Evolutionary conservation across 2,329 filamentous ascomycete species (phyloP), one percentile per base, ranked within the genome.

Genomic region (Fusarium graminum): DNA sequence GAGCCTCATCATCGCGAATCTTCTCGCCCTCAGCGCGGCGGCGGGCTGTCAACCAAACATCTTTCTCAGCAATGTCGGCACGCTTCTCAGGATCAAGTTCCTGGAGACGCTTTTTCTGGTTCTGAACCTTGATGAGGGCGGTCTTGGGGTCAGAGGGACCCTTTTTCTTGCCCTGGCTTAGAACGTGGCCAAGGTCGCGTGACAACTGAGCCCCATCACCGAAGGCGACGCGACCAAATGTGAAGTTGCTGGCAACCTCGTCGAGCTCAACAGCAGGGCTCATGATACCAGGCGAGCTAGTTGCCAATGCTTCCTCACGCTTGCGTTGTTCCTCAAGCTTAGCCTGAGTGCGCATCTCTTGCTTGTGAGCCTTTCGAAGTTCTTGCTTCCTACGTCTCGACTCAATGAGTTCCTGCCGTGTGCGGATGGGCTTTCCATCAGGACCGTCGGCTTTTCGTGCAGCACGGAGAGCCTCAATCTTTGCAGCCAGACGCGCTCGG

Each of bases 171-270:
- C 77, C 74, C 38, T 75, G 73, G 47, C 63, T 77, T 45, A 81
- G 75, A 11, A 86, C 86, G 63, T 88, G 85, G 52, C 90, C 89
- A 16, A 92, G 83, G 57, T 90, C 88, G 62, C 92, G 86, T 49
- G 94, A 92, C 46, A 96, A 84, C 65, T 91, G 86, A 50, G 92
- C 86, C 38, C 94, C 94, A 75, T 98, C 94, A 6, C 87, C 87
- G 76, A 98, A 99, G 12, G 92, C 89, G n/a, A 99, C 89, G 34
- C 92, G 90, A 30, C 94, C 93, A 77, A 98, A 99, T 7, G 92
- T 88, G 76, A 97, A 96, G 80, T 90, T 92, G 74, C 88, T 90
- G 5, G 77, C 69, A 65, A 85, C 78, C 47, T 83, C 80, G 32
- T 83, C 82, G 10, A 84, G 76, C 58, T 85, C 82, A 28, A 87